These are phyloP conservation scores for Phycomyces blakesleeanus DNA, from an alignment of 192 early-diverging fungal genomes.

Conservation along the genomic window DNA sequence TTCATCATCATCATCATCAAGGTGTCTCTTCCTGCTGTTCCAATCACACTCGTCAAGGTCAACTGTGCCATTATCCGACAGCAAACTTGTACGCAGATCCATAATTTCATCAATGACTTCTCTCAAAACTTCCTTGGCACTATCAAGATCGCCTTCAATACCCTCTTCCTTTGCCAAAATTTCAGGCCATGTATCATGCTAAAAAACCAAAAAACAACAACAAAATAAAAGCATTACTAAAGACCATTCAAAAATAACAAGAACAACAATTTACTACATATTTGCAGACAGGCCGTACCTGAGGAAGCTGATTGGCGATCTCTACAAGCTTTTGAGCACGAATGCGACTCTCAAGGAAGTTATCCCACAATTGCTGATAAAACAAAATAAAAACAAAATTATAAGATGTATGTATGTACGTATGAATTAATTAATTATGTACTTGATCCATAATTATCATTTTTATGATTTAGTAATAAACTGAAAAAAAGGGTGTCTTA, in stretches of 20 bases:
- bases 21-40: conserved; percentile 42
- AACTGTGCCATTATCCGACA: conserved; percentile 38
- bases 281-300: too few relatives aligned
- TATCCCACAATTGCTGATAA: conserved; percentile 76
- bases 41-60: conserved; percentile 19
- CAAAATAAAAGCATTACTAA: conserved; percentile 9
- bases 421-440: too few relatives aligned
- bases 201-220: too few relatives aligned
- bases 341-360: conserved; percentile 80
- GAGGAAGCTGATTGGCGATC: conserved; percentile 78
- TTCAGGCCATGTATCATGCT: conserved; percentile 19
- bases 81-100: conserved; percentile 34
- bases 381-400: too few relatives aligned
- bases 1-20: conserved; percentile 46
- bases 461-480: too few relatives aligned
- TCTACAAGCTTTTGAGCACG: conserved; percentile 76
- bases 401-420: too few relatives aligned
- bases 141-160: conserved; percentile 25
- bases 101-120: conserved; percentile 40
- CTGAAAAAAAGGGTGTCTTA: conserved; percentile 40
- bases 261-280: too few relatives aligned
- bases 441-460: too few relatives aligned
- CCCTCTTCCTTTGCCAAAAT: conserved; percentile 19
- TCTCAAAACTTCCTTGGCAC: conserved; percentile 26
- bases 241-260: too few relatives aligned